A percentile compares a stretch with the other conserved stretches of the same genome.
phyloP scores from a whole-genome alignment of 78 protist species.

The Dictyostelium purpureum region DNA sequence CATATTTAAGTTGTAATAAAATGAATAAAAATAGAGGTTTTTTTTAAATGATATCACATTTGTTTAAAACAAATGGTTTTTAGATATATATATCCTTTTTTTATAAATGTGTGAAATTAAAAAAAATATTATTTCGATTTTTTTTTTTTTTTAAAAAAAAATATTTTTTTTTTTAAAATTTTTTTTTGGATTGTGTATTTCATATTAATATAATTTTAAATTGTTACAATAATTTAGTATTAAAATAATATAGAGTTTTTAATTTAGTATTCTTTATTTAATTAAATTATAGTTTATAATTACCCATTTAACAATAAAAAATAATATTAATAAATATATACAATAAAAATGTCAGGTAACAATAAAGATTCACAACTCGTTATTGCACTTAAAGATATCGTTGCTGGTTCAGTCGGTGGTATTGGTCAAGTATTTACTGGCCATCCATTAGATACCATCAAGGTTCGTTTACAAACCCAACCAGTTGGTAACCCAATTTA shows the following conservation, averaged over 20 bases:
- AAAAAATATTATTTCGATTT: too few species aligned
- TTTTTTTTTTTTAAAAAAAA: background rate
- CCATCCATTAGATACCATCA: conserved; percentile 80
- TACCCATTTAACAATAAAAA: background rate
- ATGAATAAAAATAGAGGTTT: too few species aligned
- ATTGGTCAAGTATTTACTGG: conserved; percentile 77
- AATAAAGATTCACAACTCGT: conserved; percentile 44
- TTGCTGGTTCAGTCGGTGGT: conserved; percentile 82
- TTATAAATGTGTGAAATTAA: background rate
- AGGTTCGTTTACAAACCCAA: conserved; percentile 83
- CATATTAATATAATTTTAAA: too few species aligned
- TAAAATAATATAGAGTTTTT: too few species aligned
- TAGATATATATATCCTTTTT: too few species aligned
- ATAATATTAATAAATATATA: background rate
- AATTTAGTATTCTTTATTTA: too few species aligned
- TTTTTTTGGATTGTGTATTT: background rate
- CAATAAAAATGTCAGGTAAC: background rate
- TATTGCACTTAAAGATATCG: conserved; percentile 60
- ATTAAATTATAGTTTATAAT: too few species aligned
- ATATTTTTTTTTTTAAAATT: background rate
- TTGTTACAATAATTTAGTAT: too few species aligned
- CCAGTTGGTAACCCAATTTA: conserved; percentile 74
- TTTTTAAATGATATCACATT: too few species aligned
- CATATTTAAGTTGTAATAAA: too few species aligned
- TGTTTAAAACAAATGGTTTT: too few species aligned